Conservation (phyloP, 805 yeast genomes). For the Pichia cabralensis region DNA sequence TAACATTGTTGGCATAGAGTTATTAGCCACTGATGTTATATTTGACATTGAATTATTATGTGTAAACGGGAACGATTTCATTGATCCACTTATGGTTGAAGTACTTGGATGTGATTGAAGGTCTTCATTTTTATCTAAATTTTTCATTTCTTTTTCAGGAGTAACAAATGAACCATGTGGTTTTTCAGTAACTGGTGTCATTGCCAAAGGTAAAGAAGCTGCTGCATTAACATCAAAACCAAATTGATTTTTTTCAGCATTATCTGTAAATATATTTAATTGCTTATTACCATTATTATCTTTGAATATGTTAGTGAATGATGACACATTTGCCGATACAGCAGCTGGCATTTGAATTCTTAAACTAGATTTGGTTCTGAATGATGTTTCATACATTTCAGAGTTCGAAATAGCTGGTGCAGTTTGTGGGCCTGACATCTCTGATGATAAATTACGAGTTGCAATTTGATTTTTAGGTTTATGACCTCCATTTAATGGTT, state of each 20-base stretch:
- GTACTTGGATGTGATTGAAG: too few species aligned
- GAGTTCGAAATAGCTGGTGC: slow-evolving; percentile 18
- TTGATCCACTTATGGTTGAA: too few species aligned
- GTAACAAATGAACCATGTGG: slow-evolving; percentile 3
- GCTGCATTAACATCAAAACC: slow-evolving; percentile 52
- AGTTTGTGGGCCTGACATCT: slow-evolving; percentile 20
- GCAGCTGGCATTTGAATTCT: slow-evolving; percentile 74
- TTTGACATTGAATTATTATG: too few species aligned
- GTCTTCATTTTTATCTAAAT: too few species aligned
- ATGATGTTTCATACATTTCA: slow-evolving; percentile 18
- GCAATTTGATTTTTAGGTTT: slow-evolving; percentile 2
- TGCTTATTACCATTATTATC: background rate
- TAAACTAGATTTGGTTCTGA: slow-evolving; percentile 42
- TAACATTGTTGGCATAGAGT: too few species aligned
- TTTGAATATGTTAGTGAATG: background rate
- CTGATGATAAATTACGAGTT: background rate
- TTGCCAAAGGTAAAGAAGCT: slow-evolving; percentile 51
- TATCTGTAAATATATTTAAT: slow-evolving; percentile 15
- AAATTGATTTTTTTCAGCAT: slow-evolving; percentile 27
- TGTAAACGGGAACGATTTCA: too few species aligned
- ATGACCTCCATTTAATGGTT: slow-evolving; percentile 37
- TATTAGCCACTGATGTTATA: too few species aligned
- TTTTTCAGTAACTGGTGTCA: slow-evolving; percentile 75
- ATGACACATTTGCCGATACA: slow-evolving; percentile 18
- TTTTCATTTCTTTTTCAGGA: slow-evolving; percentile 9